Evolutionary conservation across 768 basidiomycete genomes (phyloP), one percentile per base, ranked within the genome.

Genomic region (Lentinula edodes): DNA sequence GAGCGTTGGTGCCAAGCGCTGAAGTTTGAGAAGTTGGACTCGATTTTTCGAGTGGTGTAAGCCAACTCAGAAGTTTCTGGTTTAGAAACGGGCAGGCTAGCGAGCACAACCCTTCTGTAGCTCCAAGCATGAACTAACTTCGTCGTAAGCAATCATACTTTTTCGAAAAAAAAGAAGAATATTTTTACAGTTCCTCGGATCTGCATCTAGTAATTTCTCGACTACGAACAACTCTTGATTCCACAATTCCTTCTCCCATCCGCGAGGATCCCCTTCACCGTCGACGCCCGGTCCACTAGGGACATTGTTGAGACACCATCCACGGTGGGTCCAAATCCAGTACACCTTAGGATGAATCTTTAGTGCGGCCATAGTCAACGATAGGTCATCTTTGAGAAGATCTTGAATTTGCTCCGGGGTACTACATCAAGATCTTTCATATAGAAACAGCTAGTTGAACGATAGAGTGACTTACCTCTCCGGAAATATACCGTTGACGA

Each of bases 1-100:
- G 93, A 92, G 38, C 97, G 86, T 66, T 97, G 95, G 72, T 99
- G 97, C 97, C 97, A 99, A 20, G 97, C 97, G 64, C 94, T 96
- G 71, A 97, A 98, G 71, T 99, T 98, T 38, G 93, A 96, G 70
- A 98, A 95, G 69, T 93, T 98, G 53, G 88, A 78, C 72, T 91
- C 88, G 65, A 99, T 98, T 79, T 98, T 98, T 62, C 82, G 83
- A 48, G 83, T 86, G 2, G 97, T 98, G 70, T 92, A 98, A 0
- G 78, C 80, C 32, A 99, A 74, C 70, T 98, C 97, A n/a, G 84
- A 78, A 4, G 71, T 74, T 43, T 83, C 76, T 3, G 88, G 76
- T 62, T 78, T 77, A 52, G 78, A 80, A 13, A 78, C 73, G 0
- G 90, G 88, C 75, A 92, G 87, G 46, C 80, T 86, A 2, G 80